Conservation (phyloP, 768 basidiomycete genomes). For the Serendipita sp. region DNA sequence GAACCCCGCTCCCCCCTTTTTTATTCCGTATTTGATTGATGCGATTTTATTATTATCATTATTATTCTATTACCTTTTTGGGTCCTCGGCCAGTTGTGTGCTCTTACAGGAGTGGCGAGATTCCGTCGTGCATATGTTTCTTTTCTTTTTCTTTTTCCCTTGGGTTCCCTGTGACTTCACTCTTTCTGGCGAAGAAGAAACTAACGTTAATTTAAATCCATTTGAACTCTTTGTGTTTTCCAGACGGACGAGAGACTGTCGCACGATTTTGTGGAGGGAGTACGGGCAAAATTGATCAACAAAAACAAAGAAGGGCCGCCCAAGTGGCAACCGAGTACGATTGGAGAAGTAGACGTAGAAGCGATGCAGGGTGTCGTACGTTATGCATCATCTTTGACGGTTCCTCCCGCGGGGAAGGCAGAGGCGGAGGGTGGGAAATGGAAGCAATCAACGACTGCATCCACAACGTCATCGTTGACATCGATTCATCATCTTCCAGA, state of each 20-base stretch:
- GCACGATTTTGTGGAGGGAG: neutral
- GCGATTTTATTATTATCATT: no score
- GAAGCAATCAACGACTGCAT: no score
- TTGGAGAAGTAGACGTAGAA: neutral
- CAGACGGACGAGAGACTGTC: neutral
- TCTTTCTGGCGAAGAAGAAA: neutral
- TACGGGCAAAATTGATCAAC: neutral
- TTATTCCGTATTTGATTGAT: no score
- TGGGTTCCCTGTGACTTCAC: no score
- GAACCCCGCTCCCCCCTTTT: no score
- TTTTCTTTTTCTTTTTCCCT: no score
- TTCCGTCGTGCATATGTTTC: no score
- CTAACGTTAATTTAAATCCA: neutral
- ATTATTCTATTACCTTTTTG: no score
- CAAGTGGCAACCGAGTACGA: neutral
- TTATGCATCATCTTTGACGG: neutral
- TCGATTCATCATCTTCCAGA: no score
- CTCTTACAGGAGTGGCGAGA: no score
- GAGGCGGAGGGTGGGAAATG: neutral
- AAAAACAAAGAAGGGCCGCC: neutral
- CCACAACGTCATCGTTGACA: no score
- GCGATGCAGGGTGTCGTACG: neutral
- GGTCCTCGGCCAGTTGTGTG: no score
- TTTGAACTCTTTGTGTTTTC: neutral
- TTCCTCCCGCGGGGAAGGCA: neutral